phyloP scores from a whole-genome alignment of 225 moss, liverwort and hornwort species.

The Sphagnum contortum region DNA sequence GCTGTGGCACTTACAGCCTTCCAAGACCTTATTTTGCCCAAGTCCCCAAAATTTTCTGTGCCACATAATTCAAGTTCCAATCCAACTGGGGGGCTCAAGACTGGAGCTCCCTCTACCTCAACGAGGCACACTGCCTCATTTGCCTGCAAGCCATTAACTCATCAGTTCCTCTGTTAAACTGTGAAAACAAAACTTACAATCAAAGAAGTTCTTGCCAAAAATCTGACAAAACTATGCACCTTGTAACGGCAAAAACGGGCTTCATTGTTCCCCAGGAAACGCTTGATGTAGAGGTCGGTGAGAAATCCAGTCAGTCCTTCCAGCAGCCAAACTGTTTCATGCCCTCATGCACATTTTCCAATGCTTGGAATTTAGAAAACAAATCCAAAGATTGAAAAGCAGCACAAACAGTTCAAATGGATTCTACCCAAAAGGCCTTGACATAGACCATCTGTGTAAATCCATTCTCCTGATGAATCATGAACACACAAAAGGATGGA shows the following conservation, averaged over 20 bases:
- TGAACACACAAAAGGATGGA: too few species aligned
- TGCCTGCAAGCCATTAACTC: constrained; percentile 35
- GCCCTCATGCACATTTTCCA: constrained; percentile 4
- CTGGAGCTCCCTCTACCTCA: constrained; percentile 84
- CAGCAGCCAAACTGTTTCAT: constrained; percentile 74
- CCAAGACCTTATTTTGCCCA: constrained; percentile 88
- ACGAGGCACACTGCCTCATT: constrained; percentile 97
- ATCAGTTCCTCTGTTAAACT: background rate
- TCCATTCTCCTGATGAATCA: too few species aligned
- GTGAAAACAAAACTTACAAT: background rate
- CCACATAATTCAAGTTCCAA: constrained; percentile 65
- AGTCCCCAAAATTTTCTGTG: constrained; percentile 80
- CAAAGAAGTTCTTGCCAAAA: too few species aligned
- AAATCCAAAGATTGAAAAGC: background rate
- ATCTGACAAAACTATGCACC: constrained; percentile 17
- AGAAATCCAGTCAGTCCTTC: constrained; percentile 96
- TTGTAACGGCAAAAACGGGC: constrained; percentile 83
- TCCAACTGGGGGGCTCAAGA: constrained; percentile 61
- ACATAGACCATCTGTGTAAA: too few species aligned
- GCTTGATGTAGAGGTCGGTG: constrained; percentile 83
- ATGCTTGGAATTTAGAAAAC: background rate
- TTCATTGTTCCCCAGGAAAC: constrained; percentile 94
- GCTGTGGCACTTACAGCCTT: constrained; percentile 62
- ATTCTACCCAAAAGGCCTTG: too few species aligned
- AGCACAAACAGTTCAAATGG: background rate